Evolutionary conservation across 2,329 filamentous ascomycete genomes (phyloP).

Genomic region (Colletotrichum navitas): DNA sequence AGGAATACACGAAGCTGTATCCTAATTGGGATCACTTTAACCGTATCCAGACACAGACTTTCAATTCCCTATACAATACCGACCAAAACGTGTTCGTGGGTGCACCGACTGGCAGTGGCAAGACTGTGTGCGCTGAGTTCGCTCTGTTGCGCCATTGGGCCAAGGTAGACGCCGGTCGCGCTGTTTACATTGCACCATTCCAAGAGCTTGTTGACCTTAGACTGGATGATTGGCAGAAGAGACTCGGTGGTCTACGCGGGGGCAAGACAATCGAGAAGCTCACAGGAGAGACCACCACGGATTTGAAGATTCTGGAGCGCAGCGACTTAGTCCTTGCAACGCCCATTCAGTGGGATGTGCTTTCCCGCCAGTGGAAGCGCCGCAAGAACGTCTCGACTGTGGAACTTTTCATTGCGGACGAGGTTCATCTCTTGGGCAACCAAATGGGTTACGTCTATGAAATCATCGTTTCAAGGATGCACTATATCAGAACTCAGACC

Average conservation of each 20-base stretch:
- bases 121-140: conserved; percentile 97
- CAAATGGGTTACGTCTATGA: conserved; percentile 92
- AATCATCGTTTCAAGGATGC: conserved; percentile 97
- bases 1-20: conserved; percentile 86
- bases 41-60: conserved; percentile 96
- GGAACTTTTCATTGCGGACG: conserved; percentile 92
- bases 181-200: conserved; percentile 94
- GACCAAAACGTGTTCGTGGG: conserved; percentile 96
- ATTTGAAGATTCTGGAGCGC: conserved; percentile 87
- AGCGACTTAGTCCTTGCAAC: conserved; percentile 94
- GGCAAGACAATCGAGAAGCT: conserved; percentile 94
- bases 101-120: conserved; percentile 93
- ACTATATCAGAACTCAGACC: conserved; percentile 91
- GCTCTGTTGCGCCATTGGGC: conserved; percentile 91
- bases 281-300: conserved; percentile 90
- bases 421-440: conserved; percentile 92
- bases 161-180: conserved; percentile 75
- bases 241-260: conserved; percentile 78
- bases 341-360: conserved; percentile 93
- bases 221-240: conserved; percentile 86
- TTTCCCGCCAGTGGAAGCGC: conserved; percentile 96
- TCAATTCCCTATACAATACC: conserved; percentile 90
- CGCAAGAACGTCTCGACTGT: conserved; percentile 95
- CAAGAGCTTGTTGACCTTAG: conserved; percentile 91
- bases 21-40: conserved; percentile 91